Conservation (phyloP, 768 basidiomycete species). For the Mycena chlorophos region DNA sequence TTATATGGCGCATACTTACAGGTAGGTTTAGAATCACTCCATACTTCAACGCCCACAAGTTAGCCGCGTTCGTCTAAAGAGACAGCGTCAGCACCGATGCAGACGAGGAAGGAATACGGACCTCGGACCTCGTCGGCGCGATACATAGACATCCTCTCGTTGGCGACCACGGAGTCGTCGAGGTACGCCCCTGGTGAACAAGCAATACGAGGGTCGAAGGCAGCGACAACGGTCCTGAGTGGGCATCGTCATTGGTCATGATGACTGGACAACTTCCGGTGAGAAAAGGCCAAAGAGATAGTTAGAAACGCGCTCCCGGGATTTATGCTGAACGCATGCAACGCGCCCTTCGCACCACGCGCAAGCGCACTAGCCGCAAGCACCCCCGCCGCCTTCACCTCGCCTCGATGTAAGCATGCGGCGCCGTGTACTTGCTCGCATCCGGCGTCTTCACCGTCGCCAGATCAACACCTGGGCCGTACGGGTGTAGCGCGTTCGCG, state of each 20-base stretch:
- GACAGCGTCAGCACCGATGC: neutral
- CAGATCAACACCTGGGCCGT: constrained; percentile 1
- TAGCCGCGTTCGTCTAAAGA: neutral
- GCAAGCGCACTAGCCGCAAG: neutral
- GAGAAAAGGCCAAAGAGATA: neutral
- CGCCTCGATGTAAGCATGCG: constrained; percentile 3
- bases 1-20: too few relatives aligned
- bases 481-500: neutral
- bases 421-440: neutral
- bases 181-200: constrained; percentile 2
- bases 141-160: neutral
- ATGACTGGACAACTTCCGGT: neutral
- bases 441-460: neutral
- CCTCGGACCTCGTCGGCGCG: constrained; percentile 1
- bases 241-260: constrained; percentile 2
- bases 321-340: neutral
- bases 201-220: constrained; percentile 5
- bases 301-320: neutral
- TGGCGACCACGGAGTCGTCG: neutral
- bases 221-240: neutral
- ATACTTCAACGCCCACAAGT: neutral
- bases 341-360: neutral
- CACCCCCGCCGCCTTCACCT: constrained; percentile 7
- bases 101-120: neutral
- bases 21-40: neutral